phyloP scores from a whole-genome alignment of 2,329 filamentous ascomycete species.

The Beauveria sp. region DNA sequence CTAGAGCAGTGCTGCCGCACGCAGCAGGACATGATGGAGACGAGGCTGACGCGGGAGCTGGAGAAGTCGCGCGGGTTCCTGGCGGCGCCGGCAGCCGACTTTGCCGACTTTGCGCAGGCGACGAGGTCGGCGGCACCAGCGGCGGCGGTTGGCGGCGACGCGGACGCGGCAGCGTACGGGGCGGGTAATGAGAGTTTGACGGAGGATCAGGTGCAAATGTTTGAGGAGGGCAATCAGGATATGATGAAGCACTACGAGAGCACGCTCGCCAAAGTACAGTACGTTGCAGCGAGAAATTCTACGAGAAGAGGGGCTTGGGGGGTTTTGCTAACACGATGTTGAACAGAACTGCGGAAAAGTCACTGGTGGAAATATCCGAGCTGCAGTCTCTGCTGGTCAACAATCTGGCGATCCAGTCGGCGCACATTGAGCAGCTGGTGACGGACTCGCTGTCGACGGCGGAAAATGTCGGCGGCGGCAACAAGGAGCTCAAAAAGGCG shows the following conservation, averaged over 20 bases:
- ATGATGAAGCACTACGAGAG: slow-evolving; percentile 92
- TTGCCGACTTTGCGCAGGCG: slow-evolving; percentile 24
- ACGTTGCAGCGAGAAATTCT: slow-evolving; percentile 30
- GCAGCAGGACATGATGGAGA: slow-evolving; percentile 91
- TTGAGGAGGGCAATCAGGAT: slow-evolving; percentile 85
- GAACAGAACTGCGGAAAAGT: slow-evolving; percentile 74
- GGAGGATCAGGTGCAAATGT: slow-evolving; percentile 82
- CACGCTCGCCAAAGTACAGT: slow-evolving; percentile 91
- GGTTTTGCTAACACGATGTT: background rate
- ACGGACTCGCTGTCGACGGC: slow-evolving; percentile 73
- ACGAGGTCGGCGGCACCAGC: slow-evolving; percentile 8
- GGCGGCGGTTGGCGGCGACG: background rate
- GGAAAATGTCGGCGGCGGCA: slow-evolving; percentile 82
- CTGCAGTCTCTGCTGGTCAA: slow-evolving; percentile 82
- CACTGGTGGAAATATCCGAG: slow-evolving; percentile 84
- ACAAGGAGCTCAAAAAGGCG: slow-evolving; percentile 84
- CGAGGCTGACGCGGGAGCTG: slow-evolving; percentile 71
- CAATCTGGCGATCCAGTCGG: slow-evolving; percentile 78
- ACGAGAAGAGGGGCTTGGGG: background rate
- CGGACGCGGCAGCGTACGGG: slow-evolving; percentile 11
- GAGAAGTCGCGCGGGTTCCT: slow-evolving; percentile 85
- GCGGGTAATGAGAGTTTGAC: slow-evolving; percentile 50
- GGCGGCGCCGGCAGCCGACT: slow-evolving; percentile 23
- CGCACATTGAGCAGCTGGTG: slow-evolving; percentile 83
- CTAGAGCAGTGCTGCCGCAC: slow-evolving; percentile 69